Evolutionary conservation across 306 rosid genomes (phyloP).

Genomic region (Cucumis hystrix): DNA sequence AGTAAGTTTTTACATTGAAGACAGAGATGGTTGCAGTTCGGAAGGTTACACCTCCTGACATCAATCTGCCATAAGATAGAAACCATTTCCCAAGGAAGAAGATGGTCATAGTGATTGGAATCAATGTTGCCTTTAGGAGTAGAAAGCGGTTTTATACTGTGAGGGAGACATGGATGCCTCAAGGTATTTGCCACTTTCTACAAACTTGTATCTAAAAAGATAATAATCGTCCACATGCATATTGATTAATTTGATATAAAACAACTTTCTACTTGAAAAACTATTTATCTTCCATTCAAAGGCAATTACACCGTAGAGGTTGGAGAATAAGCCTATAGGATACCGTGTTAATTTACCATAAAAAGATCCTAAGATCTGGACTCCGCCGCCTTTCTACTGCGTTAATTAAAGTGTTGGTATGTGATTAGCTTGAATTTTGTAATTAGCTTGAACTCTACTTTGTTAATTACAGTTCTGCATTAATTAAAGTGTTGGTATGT

Average conservation of each 20-base stretch:
- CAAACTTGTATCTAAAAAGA: neutral
- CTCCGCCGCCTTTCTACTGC: no score
- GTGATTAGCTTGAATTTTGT: no score
- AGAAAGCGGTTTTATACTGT: constrained; percentile 92
- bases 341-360: neutral
- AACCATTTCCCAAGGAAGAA: constrained; percentile 40
- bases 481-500: no score
- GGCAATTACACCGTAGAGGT: neutral
- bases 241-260: neutral
- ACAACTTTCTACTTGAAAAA: neutral
- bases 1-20: constrained; percentile 63
- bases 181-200: constrained; percentile 28
- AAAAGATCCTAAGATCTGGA: no score
- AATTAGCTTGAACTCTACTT: no score
- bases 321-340: neutral
- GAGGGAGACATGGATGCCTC: constrained; percentile 99
- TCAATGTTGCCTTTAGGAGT: constrained; percentile 95
- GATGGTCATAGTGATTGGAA: constrained; percentile 76
- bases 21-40: constrained; percentile 67
- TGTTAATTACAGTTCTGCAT: no score
- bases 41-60: constrained; percentile 26
- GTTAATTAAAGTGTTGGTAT: no score
- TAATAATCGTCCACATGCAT: neutral
- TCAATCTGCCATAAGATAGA: neutral
- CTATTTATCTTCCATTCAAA: neutral